phyloP scores from a whole-genome alignment of 225 moss, liverwort and hornwort species.

The Polytrichum commune region DNA sequence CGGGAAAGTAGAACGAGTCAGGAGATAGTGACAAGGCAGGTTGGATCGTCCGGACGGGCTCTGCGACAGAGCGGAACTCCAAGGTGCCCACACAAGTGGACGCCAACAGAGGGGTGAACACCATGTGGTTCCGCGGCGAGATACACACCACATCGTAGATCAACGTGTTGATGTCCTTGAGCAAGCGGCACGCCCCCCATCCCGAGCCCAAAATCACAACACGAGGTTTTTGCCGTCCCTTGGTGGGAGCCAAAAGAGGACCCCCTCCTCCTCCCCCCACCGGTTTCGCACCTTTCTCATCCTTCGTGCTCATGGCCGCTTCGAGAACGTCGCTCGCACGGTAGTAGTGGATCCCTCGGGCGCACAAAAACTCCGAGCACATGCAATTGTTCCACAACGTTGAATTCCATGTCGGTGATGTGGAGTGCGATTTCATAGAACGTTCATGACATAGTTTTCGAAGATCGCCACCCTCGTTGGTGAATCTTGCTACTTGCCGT shows the following conservation, averaged over 20 bases:
- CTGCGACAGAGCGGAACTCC: conserved; percentile 49
- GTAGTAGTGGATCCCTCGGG: too few relatives aligned
- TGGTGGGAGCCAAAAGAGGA: conserved; percentile 31
- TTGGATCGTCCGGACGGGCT: conserved; percentile 74
- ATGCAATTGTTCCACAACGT: too few relatives aligned
- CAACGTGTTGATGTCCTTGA: conserved; percentile 65
- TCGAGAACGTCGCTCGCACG: too few relatives aligned
- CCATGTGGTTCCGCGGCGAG: conserved; percentile 86
- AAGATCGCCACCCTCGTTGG: too few relatives aligned
- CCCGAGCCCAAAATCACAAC: conserved; percentile 73
- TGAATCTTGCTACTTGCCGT: too few relatives aligned
- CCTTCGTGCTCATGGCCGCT: too few relatives aligned
- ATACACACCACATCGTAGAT: conserved; percentile 64
- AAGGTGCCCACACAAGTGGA: conserved; percentile 71
- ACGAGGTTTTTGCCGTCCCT: conserved; percentile 57
- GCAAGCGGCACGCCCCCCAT: conserved; percentile 74
- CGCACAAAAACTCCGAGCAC: too few relatives aligned
- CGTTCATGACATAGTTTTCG: too few relatives aligned
- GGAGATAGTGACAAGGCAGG: conserved; percentile 56
- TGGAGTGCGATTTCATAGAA: too few relatives aligned
- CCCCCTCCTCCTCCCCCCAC: too few relatives aligned
- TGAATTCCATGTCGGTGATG: too few relatives aligned
- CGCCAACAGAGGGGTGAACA: conserved; percentile 82
- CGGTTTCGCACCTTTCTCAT: too few relatives aligned
- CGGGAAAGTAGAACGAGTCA: conserved; percentile 66